Conservation (phyloP, 768 basidiomycete species). For the Trametes cingulata region DNA sequence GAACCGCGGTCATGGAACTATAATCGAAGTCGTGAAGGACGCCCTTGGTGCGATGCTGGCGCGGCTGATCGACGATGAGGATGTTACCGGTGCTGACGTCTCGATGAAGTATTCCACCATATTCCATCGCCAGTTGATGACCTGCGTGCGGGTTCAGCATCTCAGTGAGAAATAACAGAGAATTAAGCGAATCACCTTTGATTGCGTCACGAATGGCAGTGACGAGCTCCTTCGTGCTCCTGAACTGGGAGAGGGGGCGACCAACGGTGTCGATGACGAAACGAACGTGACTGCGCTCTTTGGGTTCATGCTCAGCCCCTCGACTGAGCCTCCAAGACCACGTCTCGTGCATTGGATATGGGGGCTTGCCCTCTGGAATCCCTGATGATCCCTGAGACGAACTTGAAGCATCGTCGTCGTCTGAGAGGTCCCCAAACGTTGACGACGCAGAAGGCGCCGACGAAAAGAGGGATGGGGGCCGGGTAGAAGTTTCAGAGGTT, state of each 20-base stretch:
- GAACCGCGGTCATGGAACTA: not conserved
- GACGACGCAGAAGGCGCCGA: not conserved
- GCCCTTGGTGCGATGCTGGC: not conserved
- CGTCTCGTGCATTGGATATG: conserved; percentile 7
- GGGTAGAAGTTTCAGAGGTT: not conserved
- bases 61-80: not conserved
- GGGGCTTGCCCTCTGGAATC: not conserved
- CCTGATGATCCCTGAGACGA: not conserved
- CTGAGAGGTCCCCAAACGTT: not conserved
- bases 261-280: conserved; percentile 14
- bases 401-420: not conserved
- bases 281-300: conserved; percentile 17
- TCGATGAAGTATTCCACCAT: not conserved
- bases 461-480: not conserved
- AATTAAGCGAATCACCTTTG: not conserved
- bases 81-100: conserved; percentile 6
- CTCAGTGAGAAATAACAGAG: not conserved
- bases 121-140: not conserved
- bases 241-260: conserved; percentile 2
- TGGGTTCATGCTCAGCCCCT: not conserved
- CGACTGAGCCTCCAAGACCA: not conserved
- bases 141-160: not conserved
- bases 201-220: conserved; percentile 16
- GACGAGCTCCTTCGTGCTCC: conserved; percentile 11
- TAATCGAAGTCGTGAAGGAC: not conserved